A percentile compares a stretch with the other conserved stretches of the same genome.
phyloP scores from a whole-genome alignment of 2,329 filamentous ascomycete species.

The Stemphylium beticola region DNA sequence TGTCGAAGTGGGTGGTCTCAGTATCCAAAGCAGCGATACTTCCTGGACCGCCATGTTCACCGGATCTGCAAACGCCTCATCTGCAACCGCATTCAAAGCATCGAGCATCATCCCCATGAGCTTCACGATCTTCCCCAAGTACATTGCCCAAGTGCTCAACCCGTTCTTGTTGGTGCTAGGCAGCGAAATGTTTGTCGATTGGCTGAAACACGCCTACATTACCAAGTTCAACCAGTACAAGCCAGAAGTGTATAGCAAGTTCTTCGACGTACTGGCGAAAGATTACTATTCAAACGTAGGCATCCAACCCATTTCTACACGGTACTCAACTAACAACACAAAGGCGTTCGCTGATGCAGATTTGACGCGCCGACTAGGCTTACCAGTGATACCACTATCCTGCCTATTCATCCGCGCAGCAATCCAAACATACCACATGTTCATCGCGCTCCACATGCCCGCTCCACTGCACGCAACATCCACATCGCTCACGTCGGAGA shows the following conservation, averaged over 20 bases:
- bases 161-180: slow-evolving; percentile 94
- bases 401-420: slow-evolving; percentile 95
- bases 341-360: slow-evolving; percentile 90
- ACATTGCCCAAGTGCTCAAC: slow-evolving; percentile 86
- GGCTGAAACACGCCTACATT: slow-evolving; percentile 96
- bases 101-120: slow-evolving; percentile 84
- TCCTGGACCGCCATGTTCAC: slow-evolving; percentile 41
- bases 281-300: slow-evolving; percentile 94
- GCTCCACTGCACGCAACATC: slow-evolving; percentile 72
- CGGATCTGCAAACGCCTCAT: slow-evolving; percentile 55
- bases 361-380: slow-evolving; percentile 83
- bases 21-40: slow-evolving; percentile 50
- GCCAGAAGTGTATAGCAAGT: slow-evolving; percentile 84
- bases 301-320: neutral
- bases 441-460: slow-evolving; percentile 84
- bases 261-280: slow-evolving; percentile 92
- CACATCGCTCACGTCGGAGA: slow-evolving; percentile 66
- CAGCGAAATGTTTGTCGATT: slow-evolving; percentile 96
- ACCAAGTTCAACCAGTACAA: slow-evolving; percentile 98
- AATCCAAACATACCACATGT: slow-evolving; percentile 98
- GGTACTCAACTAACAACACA: slow-evolving; percentile 9
- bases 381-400: slow-evolving; percentile 89
- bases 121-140: slow-evolving; percentile 86
- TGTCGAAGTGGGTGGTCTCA: slow-evolving; percentile 89
- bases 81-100: slow-evolving; percentile 61